phyloP scores from a whole-genome alignment of 1,284 basidiomycete genomes.

The Veloporphyrellus conicus region DNA sequence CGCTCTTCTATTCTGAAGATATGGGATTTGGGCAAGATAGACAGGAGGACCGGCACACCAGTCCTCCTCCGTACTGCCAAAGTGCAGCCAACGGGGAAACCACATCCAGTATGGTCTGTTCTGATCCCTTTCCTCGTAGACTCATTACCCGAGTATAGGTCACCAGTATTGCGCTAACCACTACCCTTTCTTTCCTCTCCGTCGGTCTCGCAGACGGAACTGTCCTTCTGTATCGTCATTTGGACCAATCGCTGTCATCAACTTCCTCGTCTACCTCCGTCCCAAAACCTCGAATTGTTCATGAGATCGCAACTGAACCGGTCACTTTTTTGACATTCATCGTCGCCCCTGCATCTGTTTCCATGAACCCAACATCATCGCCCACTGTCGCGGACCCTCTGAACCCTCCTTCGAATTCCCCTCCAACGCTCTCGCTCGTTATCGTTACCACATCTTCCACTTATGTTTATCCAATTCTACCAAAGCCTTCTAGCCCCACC shows the following conservation, averaged over 20 bases:
- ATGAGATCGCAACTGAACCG: conserved; percentile 79
- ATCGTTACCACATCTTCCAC: conserved; percentile 86
- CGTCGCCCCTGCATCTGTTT: conserved; percentile 44
- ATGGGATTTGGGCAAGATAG: conserved; percentile 79
- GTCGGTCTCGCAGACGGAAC: conserved; percentile 94
- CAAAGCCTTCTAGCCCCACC: conserved; percentile 66
- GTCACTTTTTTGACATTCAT: conserved; percentile 90
- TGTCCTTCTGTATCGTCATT: conserved; percentile 84
- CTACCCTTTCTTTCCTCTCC: conserved; percentile 80
- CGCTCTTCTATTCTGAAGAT: conserved; percentile 81
- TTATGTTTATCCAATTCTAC: conserved; percentile 72
- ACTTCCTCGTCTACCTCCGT: conserved; percentile 62
- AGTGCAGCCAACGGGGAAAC: conserved; percentile 71
- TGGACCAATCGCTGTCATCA: conserved; percentile 81
- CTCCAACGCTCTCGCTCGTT: conserved; percentile 63
- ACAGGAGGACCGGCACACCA: conserved; percentile 68
- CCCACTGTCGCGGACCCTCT: neutral
- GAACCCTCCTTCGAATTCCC: neutral
- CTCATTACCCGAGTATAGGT: conserved; percentile 47
- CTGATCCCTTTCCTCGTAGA: neutral
- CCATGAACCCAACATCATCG: conserved; percentile 24
- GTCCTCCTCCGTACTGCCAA: conserved; percentile 72
- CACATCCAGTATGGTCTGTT: conserved; percentile 65
- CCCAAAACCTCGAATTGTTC: conserved; percentile 76
- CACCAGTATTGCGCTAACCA: conserved; percentile 76